Evolutionary conservation across 495 filamentous ascomycete species (phyloP).

Genomic region (Parmelia sp.): DNA sequence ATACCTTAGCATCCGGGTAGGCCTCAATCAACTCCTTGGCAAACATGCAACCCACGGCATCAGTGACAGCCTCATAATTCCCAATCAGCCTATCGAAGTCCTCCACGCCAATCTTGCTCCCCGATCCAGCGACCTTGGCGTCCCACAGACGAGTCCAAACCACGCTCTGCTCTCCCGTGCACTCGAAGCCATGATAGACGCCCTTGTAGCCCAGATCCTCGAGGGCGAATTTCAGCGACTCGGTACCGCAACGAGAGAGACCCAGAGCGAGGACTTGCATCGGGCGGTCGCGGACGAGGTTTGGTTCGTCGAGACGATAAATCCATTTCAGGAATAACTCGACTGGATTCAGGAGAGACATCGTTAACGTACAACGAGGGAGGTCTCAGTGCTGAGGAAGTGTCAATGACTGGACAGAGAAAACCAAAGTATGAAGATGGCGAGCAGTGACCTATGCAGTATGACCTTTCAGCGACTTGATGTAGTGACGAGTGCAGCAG

Average conservation of each 20-base stretch:
- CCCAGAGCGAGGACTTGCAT: not conserved
- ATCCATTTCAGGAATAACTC: not conserved
- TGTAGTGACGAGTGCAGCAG: not conserved
- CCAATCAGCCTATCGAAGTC: not conserved
- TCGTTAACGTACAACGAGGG: not conserved
- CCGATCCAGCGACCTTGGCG: not conserved
- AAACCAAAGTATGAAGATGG: not conserved
- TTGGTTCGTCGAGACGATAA: not conserved
- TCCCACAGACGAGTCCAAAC: not conserved
- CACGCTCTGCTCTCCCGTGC: not conserved
- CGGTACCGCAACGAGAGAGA: not conserved
- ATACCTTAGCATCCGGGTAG: not conserved
- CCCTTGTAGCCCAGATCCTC: not conserved
- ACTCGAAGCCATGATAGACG: constrained; percentile 2
- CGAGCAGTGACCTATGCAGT: not conserved
- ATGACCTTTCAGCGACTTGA: not conserved
- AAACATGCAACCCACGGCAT: not conserved
- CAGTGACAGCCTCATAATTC: not conserved
- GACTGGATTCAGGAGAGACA: not conserved
- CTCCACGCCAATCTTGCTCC: not conserved
- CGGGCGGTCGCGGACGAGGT: not conserved
- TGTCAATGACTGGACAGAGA: not conserved
- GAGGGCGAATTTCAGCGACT: not conserved
- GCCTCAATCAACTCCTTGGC: not conserved
- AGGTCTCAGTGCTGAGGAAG: not conserved